Evolutionary conservation across 345 rosid genomes (phyloP), one percentile per base, ranked within the genome.

Genomic region (Bruguiera parviflora): DNA sequence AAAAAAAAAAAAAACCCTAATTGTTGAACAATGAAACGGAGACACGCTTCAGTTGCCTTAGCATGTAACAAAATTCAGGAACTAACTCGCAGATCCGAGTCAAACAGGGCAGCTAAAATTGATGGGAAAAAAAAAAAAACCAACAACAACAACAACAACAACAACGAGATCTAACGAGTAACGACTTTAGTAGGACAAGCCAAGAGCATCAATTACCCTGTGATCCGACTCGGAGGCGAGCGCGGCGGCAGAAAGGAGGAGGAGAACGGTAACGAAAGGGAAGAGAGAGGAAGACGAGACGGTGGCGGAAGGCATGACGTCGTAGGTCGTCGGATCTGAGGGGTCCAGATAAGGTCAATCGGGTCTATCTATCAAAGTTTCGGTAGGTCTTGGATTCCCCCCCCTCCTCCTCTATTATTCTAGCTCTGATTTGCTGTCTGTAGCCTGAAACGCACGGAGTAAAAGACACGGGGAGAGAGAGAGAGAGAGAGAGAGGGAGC

Each of bases 151-250:
- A n/a, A n/a, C n/a, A n/a, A n/a, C n/a, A n/a, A 56, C 28, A 27
- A 21, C 16, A n/a, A 25, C 77, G 66, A 73, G 85, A 83, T 80
- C 88, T 76, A 25, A 81, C 27, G 24, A 67, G 28, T 8, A 4
- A 43, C 33, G 9, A 5, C 0, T 1, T 0, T 3, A 6, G 2
- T 62, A 68, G 33, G 46, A 31, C 49, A 35, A 35, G 31, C 24
- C 24, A 67, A 16, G 21, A 8, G 19, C 53, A 51, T 25, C 18
- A 28, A 53, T 70, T 80, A 94, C 98, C 96, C 87, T 89, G 88
- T 94, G 98, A 87, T 94, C 96, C 53, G 91, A 84, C 78, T 94
- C 98, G 72, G 97, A 84, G 72, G 91, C 88, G 68, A 84, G 73
- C 21, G 81, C 81, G 28, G 70, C 80, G 27, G 82, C 65, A 63